phyloP scores from a whole-genome alignment of 1,139 yeast genomes.

The Geotrichum candidum region DNA sequence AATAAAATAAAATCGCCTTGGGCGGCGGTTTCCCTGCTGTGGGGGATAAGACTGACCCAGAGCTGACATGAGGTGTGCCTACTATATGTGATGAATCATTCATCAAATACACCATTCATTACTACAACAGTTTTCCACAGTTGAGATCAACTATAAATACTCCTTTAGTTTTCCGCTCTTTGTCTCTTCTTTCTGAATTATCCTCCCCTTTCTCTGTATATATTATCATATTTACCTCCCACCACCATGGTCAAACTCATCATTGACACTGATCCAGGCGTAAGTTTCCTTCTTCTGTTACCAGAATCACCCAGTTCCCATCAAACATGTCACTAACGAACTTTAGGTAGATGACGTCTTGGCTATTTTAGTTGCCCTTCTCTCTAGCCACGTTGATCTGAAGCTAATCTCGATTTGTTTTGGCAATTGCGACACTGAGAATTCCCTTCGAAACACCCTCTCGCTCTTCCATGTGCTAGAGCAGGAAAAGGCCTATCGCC shows the following conservation, averaged over 20 bases:
- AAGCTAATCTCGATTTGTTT: constrained; percentile 37
- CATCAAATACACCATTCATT: too few species aligned
- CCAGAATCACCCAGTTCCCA: not conserved
- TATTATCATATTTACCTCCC: too few species aligned
- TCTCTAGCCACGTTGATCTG: constrained; percentile 31
- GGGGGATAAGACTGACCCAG: too few species aligned
- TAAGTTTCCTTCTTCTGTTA: constrained; percentile 15
- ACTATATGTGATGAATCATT: too few species aligned
- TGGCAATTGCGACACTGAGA: constrained; percentile 37
- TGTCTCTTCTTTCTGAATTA: too few species aligned
- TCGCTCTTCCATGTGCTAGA: constrained; percentile 36
- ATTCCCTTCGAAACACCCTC: constrained; percentile 36
- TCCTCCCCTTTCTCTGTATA: too few species aligned
- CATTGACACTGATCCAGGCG: constrained; percentile 41
- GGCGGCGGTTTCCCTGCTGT: too few species aligned
- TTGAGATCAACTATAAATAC: too few species aligned
- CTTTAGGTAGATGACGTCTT: constrained; percentile 37
- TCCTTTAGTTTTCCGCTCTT: too few species aligned
- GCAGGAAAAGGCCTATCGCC: constrained; percentile 24
- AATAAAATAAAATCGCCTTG: too few species aligned
- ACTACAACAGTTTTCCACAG: too few species aligned
- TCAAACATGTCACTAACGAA: not conserved
- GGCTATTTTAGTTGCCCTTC: constrained; percentile 37
- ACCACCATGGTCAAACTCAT: constrained; percentile 26
- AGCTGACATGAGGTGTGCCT: too few species aligned